Evolutionary conservation across 495 filamentous ascomycete species (phyloP).

Genomic region (Penicillium coprophilum): DNA sequence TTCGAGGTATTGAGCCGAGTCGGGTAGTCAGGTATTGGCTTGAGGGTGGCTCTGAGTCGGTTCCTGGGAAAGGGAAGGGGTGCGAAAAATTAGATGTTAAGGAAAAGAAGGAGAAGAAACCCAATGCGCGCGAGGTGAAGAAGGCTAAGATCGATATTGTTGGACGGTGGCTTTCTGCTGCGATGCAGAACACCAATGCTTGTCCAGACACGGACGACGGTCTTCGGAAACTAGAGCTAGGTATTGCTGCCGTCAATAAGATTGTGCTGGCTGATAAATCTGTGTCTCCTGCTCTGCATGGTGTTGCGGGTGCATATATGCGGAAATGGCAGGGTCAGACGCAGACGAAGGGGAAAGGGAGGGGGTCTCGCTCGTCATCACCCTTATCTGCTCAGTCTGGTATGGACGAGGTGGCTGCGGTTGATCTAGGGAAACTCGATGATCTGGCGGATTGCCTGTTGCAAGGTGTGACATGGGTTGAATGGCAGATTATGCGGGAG

Average conservation of each 20-base stretch:
- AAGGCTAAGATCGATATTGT: slow-evolving; percentile 67
- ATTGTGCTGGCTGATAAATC: slow-evolving; percentile 32
- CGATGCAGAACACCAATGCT: background rate
- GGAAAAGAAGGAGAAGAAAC: slow-evolving; percentile 24
- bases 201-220: background rate
- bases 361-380: background rate
- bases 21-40: slow-evolving; percentile 44
- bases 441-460: slow-evolving; percentile 88
- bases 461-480: slow-evolving; percentile 81
- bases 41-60: slow-evolving; percentile 1
- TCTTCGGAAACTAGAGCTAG: background rate
- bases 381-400: background rate
- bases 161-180: slow-evolving; percentile 48
- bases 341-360: slow-evolving; percentile 26
- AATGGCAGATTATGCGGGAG: slow-evolving; percentile 73
- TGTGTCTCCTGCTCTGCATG: slow-evolving; percentile 35
- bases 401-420: slow-evolving; percentile 13
- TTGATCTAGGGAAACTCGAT: slow-evolving; percentile 67
- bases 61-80: background rate
- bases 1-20: slow-evolving; percentile 43
- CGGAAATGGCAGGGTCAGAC: slow-evolving; percentile 38
- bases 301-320: slow-evolving; percentile 47
- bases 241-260: background rate
- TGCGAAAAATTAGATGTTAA: slow-evolving; percentile 7
- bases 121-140: slow-evolving; percentile 46